Evolutionary conservation across 306 rosid species (phyloP).

Genomic region (Cicer arietinum): DNA sequence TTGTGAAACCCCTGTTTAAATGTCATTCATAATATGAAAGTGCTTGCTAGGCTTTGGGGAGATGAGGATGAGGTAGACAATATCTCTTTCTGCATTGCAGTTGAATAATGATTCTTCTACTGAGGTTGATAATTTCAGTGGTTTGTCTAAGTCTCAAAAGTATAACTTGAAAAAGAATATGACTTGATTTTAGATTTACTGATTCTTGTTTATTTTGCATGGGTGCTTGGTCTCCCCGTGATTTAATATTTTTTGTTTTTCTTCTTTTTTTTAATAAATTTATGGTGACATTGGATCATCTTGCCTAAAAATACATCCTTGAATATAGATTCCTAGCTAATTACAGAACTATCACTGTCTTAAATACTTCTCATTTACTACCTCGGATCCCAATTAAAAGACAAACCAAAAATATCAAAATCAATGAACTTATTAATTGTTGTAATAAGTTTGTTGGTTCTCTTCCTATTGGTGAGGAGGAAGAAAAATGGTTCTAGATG

Average conservation of each 20-base stretch:
- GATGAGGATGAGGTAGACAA: background rate
- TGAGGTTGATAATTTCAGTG: too few species aligned
- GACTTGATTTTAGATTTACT: background rate
- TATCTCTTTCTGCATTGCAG: background rate
- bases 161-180: too few species aligned
- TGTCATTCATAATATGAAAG: background rate
- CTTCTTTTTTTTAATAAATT: background rate
- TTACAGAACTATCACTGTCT: background rate
- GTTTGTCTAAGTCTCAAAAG: too few species aligned
- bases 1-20: background rate
- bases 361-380: background rate
- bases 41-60: background rate
- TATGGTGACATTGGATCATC: background rate
- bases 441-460: background rate
- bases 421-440: too few species aligned
- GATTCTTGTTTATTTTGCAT: background rate
- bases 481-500: conserved; percentile 1
- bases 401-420: too few species aligned
- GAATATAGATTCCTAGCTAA: background rate
- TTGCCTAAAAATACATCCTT: background rate
- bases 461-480: background rate
- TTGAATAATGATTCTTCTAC: background rate
- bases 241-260: background rate
- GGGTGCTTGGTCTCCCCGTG: background rate
- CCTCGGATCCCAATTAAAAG: too few species aligned